Evolutionary conservation across 805 yeast genomes (phyloP), one percentile per base, ranked within the genome.

Genomic region (Starmerella potacharoeniae): DNA sequence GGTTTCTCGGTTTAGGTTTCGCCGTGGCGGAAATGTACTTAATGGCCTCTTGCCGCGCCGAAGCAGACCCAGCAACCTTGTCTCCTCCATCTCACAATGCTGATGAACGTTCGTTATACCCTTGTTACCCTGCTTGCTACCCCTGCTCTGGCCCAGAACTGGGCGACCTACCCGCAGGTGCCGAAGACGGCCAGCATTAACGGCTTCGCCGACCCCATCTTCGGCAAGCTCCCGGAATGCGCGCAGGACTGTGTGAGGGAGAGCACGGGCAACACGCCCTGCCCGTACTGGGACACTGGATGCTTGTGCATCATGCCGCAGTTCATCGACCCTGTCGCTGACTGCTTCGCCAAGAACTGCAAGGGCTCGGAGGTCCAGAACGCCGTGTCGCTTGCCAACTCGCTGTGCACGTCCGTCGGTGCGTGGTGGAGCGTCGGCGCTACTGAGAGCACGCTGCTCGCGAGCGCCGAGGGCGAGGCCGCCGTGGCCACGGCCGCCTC

Each of bases 261-360:
- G 35, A 48, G 31, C 35, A 16, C 28, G 5, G 43, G 28, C 33
- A 48, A 48, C 28, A 48, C 51, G 6, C 51, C 51, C 29, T 48
- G 51, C 35, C 51, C 51, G 7, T 48, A 48, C 43, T 48, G 51
- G 51, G 51, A 48, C 28, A 48, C 51, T 37, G 51, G 51, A 1
- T 48, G 51, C 28, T 35, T 48, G 28, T 48, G 51, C 29, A 37
- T 48, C 28, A 48, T 48, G 51, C 51, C 51, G 5, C 51, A 48
- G 35, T 48, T 43, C 43, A 29, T 37, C 28, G 28, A 37, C 22
- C 51, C 51, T 9, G 51, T 48, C n/a, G 51, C 51, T 29, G 51
- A 48, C 34, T 48, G 51, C 35, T 48, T 48, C 43, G 51, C 51
- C 9, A 5, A 35, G 43, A 48, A 37, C 34, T 48, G 51, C 51